Evolutionary conservation across 75 land plant genomes (phyloP).

Genomic region (Cupressus sempervirens): DNA sequence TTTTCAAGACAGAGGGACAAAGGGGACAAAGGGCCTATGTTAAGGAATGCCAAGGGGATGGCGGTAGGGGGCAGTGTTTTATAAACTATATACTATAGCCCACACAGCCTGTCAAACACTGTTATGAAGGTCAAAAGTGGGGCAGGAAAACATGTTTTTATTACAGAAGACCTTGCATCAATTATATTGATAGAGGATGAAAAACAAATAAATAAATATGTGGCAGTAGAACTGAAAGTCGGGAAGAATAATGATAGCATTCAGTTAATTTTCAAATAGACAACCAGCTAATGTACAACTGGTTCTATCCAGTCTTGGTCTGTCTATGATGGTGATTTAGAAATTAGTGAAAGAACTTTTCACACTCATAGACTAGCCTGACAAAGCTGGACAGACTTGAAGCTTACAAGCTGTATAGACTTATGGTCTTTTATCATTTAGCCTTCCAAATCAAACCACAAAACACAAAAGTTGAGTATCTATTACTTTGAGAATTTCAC

Average conservation of each 20-base stretch:
- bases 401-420: not conserved
- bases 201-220: too few relatives aligned
- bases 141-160: too few relatives aligned
- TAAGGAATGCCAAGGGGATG: too few relatives aligned
- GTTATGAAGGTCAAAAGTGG: not conserved
- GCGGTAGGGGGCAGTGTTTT: too few relatives aligned
- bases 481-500: not conserved
- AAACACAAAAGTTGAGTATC: not conserved
- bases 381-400: not conserved
- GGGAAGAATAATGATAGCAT: not conserved
- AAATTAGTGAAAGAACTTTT: not conserved
- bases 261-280: not conserved
- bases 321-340: not conserved
- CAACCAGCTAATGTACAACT: not conserved
- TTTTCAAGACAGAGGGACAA: too few relatives aligned
- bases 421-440: not conserved
- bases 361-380: not conserved
- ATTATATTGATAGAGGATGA: not conserved
- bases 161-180: not conserved
- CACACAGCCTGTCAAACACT: not conserved
- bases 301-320: not conserved
- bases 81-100: not conserved
- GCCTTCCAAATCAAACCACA: not conserved
- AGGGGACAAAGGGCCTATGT: too few relatives aligned
- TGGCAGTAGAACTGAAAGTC: not conserved